These are phyloP conservation scores for Torulaspora microellipsoides DNA, from an alignment of 805 yeast genomes.

Conservation along the genomic window DNA sequence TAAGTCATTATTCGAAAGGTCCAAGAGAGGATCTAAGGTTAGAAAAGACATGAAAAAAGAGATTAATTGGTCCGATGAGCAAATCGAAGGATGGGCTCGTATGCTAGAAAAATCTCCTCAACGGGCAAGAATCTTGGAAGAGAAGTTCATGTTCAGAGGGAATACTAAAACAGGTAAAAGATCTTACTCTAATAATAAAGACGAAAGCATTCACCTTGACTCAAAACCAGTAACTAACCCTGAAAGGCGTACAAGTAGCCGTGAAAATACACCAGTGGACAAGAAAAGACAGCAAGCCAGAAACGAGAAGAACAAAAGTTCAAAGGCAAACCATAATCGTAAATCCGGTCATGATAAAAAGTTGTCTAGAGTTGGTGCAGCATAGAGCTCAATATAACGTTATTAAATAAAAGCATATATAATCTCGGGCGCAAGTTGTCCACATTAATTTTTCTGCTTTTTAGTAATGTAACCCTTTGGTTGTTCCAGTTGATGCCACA, in stretches of 20 bases:
- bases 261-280: conserved; percentile 5
- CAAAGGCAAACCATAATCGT: conserved; percentile 60
- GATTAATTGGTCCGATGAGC: conserved; percentile 80
- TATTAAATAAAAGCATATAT: neutral
- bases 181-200: conserved; percentile 29
- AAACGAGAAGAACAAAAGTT: conserved; percentile 53
- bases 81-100: conserved; percentile 88
- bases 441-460: too few relatives aligned
- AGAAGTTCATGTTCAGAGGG: conserved; percentile 50
- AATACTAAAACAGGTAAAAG: conserved; percentile 31
- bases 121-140: conserved; percentile 58
- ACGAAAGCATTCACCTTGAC: conserved; percentile 3
- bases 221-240: conserved; percentile 1
- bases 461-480: conserved; percentile 5
- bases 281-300: conserved; percentile 38
- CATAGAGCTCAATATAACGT: neutral
- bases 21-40: conserved; percentile 45
- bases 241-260: neutral
- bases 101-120: conserved; percentile 65
- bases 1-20: conserved; percentile 44
- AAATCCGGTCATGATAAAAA: conserved; percentile 60
- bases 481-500: conserved; percentile 30
- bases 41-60: conserved; percentile 49
- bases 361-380: conserved; percentile 25
- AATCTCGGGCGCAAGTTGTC: too few relatives aligned